Base-by-base conservation (phyloP, 1,139 yeast genomes). In the Diutina scorzettiae region DNA sequence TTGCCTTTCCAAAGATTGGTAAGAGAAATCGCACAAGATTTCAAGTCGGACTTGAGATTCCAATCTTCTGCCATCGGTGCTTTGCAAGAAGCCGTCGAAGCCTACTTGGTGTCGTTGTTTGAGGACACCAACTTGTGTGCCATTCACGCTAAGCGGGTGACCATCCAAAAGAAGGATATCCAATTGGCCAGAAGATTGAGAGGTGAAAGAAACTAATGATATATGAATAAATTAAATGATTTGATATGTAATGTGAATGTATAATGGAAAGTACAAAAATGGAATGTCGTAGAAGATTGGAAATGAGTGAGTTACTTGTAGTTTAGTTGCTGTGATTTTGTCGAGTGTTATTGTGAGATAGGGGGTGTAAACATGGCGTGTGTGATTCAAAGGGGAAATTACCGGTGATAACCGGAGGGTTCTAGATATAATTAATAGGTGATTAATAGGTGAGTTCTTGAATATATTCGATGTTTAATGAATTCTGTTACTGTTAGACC, bases 1-100 rank as follows among this genome's bases (percentile, higher is more conserved):
- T 48, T 49, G 50, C 51, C 51, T 29, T 49, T 49, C 48, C 51
- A 49, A 30, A 47, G 51, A 47, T 49, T 49, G 51, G 51, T 49
- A 23, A 45, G 51, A 43, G 51, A 49, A 24, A 49, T 49, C 23
- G 51, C 51, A 40, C 51, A 49, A 42, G 51, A 49, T 47, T 49
- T 49, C 48, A 49, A 49, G 51, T 48, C 51, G 46, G 51, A 49
- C 51, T 48, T 49, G 50, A 48, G 51, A 47, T 49, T 49, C 51
- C 51, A 49, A 42, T 48, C 50, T 37, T 48, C 50, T 31, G 51
- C 51, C 46, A 49, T 49, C 21, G 51, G 51, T 41, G 51, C 51
- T 37, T 48, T 48, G 50, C 52, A 48, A 43, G 51, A 49, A 37
- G 46, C 51, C 48, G 52, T 48, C 18, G 51, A 48, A 43, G 51